Percentiles rank a stretch among this genome's conserved stretches.
Evolutionary conservation across 768 basidiomycete species (phyloP).

Genomic region (Macrolepiota albuminosa): DNA sequence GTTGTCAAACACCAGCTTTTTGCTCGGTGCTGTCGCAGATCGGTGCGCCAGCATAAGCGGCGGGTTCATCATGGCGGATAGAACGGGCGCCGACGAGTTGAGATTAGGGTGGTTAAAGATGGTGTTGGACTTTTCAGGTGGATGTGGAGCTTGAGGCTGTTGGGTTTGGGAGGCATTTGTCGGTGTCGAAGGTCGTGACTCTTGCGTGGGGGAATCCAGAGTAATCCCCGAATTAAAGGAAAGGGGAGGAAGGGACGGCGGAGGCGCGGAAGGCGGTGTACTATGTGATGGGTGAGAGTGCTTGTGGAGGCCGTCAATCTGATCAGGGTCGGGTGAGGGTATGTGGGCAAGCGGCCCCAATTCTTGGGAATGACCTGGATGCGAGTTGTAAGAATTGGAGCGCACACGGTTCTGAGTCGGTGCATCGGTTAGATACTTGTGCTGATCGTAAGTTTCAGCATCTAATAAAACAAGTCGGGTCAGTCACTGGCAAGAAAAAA

Average conservation of each 20-base stretch:
- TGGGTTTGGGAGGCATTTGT: constrained; percentile 16
- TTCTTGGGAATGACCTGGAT: constrained; percentile 43
- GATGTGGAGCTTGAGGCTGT: constrained; percentile 29
- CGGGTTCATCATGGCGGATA: constrained; percentile 52
- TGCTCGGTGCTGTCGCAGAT: constrained; percentile 63
- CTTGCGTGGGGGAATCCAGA: constrained; percentile 32
- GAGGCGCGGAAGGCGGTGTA: constrained; percentile 18
- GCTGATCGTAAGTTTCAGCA: constrained; percentile 66
- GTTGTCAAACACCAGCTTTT: constrained; percentile 82
- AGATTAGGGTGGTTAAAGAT: constrained; percentile 78
- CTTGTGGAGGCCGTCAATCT: constrained; percentile 82
- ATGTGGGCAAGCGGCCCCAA: constrained; percentile 78
- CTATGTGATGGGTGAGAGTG: constrained; percentile 50
- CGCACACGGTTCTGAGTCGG: constrained; percentile 51
- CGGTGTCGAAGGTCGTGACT: constrained; percentile 28
- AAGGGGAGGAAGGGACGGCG: constrained; percentile 41
- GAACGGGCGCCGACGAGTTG: constrained; percentile 87
- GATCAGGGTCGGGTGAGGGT: constrained; percentile 79
- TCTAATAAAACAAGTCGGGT: constrained; percentile 34
- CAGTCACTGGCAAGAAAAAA: neutral
- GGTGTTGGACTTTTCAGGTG: constrained; percentile 39
- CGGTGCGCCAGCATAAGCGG: constrained; percentile 62
- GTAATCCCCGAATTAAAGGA: constrained; percentile 48
- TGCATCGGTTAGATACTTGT: constrained; percentile 44
- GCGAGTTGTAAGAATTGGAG: constrained; percentile 77